Base-by-base conservation (phyloP, 345 rosid genomes). In the Cardamine occulta region DNA sequence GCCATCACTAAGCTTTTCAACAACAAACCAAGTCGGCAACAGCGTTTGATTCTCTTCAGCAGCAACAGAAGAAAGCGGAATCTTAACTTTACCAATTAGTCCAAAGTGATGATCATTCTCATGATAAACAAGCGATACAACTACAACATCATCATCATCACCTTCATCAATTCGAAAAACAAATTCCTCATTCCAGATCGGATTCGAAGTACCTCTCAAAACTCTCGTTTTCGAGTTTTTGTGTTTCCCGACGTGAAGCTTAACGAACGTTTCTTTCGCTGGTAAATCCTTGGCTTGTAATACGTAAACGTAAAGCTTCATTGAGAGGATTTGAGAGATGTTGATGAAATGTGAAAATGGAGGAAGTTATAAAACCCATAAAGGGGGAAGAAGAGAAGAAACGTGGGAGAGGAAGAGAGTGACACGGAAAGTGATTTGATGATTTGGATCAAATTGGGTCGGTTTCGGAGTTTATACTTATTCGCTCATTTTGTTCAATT, bases 101-200 rank as follows among this genome's bases (percentile, higher is more conserved):
- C 76, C 86, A n/a, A 85, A 85, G 24, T 23, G 9, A 34, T 51
- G 74, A 74, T 81, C 85, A 21, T 81, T 85, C 7, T 83, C 83
- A 18, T 60, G 87, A 37, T 62, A 79, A 37, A 75, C 82, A 21
- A 88, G 68, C 21, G 96, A 86, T 4, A 88, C 82, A 61, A 85
- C 73, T 67, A 91, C 70, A 23, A 74, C 19, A 7, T 45, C 21
- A 45, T 45, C 21, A 45, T 45, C 85, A 8, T 83, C 88, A 18
- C 66, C 82, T 21, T 79, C 82, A 21, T 85, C 87, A 34, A 81
- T 74, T 55, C 82, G 68, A 68, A 94, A 87, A 49, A 84, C 88
- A 35, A 94, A 89, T 84, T 88, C 98, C 81, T 94, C 91, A 37
- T 88, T 84, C 96, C 96, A 91, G 73, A 84, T 79, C 12, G 96